Evolutionary conservation across 23 red algal species (phyloP).

Genomic region (Agarophyton chilense): DNA sequence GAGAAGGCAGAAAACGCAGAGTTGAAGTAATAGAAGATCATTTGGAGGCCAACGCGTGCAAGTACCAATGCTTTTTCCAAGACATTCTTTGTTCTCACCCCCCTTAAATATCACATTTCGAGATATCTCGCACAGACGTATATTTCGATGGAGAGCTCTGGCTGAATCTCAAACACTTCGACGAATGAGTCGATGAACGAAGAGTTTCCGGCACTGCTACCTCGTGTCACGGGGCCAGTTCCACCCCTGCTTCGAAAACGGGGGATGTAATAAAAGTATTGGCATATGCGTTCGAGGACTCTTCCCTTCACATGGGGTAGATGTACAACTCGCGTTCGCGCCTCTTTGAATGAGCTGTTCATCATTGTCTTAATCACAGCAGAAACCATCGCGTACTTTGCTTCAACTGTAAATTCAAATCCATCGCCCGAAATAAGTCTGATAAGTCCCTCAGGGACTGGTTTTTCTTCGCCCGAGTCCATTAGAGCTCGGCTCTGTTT

Average conservation of each 20-base stretch:
- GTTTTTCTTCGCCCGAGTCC: not conserved
- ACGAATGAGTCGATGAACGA: constrained; percentile 25
- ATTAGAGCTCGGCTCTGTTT: not conserved
- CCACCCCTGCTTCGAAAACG: constrained; percentile 24
- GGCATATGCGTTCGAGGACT: constrained; percentile 52
- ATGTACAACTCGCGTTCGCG: constrained; percentile 40
- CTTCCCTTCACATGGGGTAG: constrained; percentile 53
- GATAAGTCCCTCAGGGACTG: constrained; percentile 37
- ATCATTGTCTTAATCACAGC: constrained; percentile 60
- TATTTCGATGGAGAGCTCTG: constrained; percentile 31
- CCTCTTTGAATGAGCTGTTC: constrained; percentile 51
- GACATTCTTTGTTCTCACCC: not conserved
- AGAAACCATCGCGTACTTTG: constrained; percentile 43
- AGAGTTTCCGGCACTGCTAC: not conserved
- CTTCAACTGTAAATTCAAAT: constrained; percentile 41
- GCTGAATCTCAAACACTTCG: constrained; percentile 24
- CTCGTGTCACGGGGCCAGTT: not conserved
- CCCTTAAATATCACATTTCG: not conserved
- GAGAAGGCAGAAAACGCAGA: too few relatives aligned
- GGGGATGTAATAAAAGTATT: constrained; percentile 69
- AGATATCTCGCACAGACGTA: constrained; percentile 31
- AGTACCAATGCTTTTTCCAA: not conserved
- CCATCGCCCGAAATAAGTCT: constrained; percentile 53
- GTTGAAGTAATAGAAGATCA: too few relatives aligned
- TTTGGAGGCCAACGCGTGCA: too few relatives aligned